phyloP scores from a whole-genome alignment of 2,329 filamentous ascomycete genomes.

The Venturia asperata region DNA sequence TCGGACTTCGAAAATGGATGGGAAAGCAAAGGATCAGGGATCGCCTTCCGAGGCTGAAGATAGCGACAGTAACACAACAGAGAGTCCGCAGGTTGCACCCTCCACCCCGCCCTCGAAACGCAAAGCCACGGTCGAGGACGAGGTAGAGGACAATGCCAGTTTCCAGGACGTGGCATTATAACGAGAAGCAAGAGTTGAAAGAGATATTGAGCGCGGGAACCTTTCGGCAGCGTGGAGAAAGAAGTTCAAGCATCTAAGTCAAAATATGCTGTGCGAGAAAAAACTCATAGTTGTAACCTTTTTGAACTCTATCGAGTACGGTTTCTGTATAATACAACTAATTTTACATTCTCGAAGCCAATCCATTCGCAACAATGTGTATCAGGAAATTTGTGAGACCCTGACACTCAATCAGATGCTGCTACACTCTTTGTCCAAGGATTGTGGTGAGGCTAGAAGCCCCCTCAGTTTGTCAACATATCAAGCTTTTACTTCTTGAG shows the following conservation, averaged over 20 bases:
- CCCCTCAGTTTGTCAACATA: too few relatives aligned
- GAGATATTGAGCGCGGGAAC: not conserved
- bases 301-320: not conserved
- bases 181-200: not conserved
- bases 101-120: not conserved
- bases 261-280: not conserved
- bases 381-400: too few relatives aligned
- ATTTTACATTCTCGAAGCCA: not conserved
- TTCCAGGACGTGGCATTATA: constrained; percentile 20
- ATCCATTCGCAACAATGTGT: too few relatives aligned
- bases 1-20: constrained; percentile 8
- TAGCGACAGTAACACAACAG: not conserved
- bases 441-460: too few relatives aligned
- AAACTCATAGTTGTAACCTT: not conserved
- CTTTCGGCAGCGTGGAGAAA: not conserved
- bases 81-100: not conserved
- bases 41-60: constrained; percentile 2
- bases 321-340: not conserved
- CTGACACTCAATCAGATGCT: too few relatives aligned
- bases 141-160: constrained; percentile 15
- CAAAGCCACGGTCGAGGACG: constrained; percentile 18
- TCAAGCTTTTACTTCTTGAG: too few relatives aligned
- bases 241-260: not conserved
- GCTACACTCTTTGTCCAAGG: too few relatives aligned
- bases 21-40: constrained; percentile 9